These are phyloP conservation scores for Codiaeum variegatum DNA, from an alignment of 441 rosid genomes.

Conservation along the genomic window DNA sequence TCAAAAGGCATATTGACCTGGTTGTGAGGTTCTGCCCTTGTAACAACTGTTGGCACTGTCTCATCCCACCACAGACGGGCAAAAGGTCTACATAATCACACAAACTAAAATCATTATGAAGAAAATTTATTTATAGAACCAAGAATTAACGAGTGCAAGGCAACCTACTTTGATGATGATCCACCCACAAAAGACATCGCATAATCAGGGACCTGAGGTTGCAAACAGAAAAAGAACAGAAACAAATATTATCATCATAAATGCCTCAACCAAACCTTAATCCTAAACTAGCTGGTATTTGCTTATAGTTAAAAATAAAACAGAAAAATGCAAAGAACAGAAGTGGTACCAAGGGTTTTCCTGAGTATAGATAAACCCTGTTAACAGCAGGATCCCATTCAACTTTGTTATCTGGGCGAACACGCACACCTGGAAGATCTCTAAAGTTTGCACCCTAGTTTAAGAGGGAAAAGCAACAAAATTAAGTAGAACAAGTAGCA, in stretches of 20 bases:
- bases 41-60: slow-evolving; percentile 77
- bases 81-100: slow-evolving; percentile 46
- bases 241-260: not conserved
- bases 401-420: slow-evolving; percentile 45
- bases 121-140: not conserved
- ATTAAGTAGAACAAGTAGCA: not conserved
- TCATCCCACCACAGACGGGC: slow-evolving; percentile 89
- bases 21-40: slow-evolving; percentile 73
- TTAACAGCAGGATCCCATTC: slow-evolving; percentile 47
- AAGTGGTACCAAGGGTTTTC: slow-evolving; percentile 51
- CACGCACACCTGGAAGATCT: slow-evolving; percentile 65
- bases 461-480: not conserved
- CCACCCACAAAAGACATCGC: slow-evolving; percentile 51
- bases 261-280: not conserved
- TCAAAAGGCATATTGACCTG: slow-evolving; percentile 36
- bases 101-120: not conserved
- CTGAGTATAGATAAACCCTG: slow-evolving; percentile 39
- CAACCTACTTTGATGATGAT: slow-evolving; percentile 49
- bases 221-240: slow-evolving; percentile 5
- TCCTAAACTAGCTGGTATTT: not conserved
- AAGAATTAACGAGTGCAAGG: not conserved
- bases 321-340: not conserved
- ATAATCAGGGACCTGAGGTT: slow-evolving; percentile 60
- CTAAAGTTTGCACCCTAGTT: slow-evolving; percentile 69
- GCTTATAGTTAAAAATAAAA: not conserved